Conservation (phyloP, 441 rosid species). For the Syzygium malaccense region DNA sequence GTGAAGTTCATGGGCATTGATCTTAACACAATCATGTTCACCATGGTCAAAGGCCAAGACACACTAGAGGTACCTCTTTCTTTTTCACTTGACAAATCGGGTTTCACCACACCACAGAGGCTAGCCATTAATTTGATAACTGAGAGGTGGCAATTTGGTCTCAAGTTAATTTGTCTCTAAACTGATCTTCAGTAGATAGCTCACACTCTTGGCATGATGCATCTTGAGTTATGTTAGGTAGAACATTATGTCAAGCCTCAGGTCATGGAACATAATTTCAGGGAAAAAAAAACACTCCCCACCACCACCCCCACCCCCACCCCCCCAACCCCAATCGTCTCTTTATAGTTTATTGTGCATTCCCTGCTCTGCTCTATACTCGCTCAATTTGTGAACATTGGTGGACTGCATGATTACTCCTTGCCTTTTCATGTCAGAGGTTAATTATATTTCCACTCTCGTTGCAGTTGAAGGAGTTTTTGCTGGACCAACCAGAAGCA, state of each 20-base stretch:
- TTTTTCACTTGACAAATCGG: neutral
- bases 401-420: neutral
- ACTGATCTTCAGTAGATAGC: neutral
- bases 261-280: neutral
- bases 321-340: neutral
- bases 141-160: neutral
- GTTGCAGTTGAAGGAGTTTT: slow-evolving; percentile 67
- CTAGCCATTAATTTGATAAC: neutral
- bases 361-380: neutral
- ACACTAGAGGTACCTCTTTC: slow-evolving; percentile 35
- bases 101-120: neutral
- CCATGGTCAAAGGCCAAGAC: slow-evolving; percentile 50
- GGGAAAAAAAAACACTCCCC: neutral
- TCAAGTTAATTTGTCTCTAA: neutral
- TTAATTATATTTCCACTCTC: neutral
- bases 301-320: too few relatives aligned
- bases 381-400: neutral
- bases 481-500: slow-evolving; percentile 68
- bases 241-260: neutral
- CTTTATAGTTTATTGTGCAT: neutral
- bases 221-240: neutral
- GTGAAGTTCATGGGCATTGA: slow-evolving; percentile 70
- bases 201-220: neutral
- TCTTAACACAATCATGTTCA: slow-evolving; percentile 76
- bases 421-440: neutral